A percentile compares a stretch with the other conserved stretches of the same genome.
Evolutionary conservation across 257 asterid species (phyloP).

Genomic region (Jaltomata sinuosa): DNA sequence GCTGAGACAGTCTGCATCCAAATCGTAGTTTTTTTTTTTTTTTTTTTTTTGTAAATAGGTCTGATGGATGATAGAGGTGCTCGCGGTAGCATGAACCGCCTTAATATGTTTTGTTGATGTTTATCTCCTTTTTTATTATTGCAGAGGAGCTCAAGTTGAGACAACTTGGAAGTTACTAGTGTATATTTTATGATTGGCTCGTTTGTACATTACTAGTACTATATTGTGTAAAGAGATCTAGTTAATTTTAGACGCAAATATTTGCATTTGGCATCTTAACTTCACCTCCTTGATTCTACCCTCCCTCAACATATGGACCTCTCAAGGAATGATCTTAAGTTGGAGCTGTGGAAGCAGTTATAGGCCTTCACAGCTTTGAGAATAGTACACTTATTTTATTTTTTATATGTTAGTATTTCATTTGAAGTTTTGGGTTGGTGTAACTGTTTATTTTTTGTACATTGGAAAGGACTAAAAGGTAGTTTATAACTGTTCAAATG

Average conservation of each 20-base stretch:
- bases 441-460: too few relatives aligned
- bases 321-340: background rate
- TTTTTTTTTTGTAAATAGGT: background rate
- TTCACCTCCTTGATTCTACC: background rate
- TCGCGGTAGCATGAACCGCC: background rate
- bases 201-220: background rate
- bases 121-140: background rate
- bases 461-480: too few relatives aligned
- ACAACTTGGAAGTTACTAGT: background rate
- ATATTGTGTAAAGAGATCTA: background rate
- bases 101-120: background rate
- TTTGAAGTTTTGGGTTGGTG: background rate
- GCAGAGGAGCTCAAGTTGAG: background rate
- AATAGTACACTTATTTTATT: too few relatives aligned
- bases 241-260: background rate
- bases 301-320: background rate
- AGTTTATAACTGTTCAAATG: background rate
- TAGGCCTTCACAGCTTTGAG: background rate
- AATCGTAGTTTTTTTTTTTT: background rate
- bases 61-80: background rate
- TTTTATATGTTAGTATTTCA: too few relatives aligned
- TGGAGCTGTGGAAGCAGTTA: background rate
- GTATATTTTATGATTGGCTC: background rate
- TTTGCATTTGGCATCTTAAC: background rate
- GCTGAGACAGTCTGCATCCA: slow-evolving; percentile 1